Evolutionary conservation across 345 rosid species (phyloP).

Genomic region (Bruguiera parviflora): DNA sequence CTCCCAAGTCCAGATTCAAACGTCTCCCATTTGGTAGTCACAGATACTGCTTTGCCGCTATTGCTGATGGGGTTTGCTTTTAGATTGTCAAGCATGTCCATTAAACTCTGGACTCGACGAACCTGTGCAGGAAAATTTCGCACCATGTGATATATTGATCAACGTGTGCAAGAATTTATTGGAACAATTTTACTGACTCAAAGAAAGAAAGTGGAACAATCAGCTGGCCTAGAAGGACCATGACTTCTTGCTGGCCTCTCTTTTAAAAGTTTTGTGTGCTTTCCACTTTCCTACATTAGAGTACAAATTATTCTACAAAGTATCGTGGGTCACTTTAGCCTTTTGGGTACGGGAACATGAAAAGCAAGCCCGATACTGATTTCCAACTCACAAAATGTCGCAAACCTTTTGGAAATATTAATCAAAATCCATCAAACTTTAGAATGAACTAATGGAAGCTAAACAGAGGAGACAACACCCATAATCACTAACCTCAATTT

Average conservation of each 20-base stretch:
- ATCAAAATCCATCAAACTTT: not conserved
- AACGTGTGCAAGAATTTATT: too few relatives aligned
- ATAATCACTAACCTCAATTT: constrained; percentile 36
- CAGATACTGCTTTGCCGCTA: constrained; percentile 22
- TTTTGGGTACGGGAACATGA: constrained; percentile 14
- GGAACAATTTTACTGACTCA: too few relatives aligned
- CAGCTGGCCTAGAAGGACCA: too few relatives aligned
- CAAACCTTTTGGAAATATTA: not conserved
- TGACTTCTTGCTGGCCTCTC: not conserved
- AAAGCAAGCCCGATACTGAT: constrained; percentile 5
- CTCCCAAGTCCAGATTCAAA: constrained; percentile 34
- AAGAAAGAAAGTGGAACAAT: too few relatives aligned
- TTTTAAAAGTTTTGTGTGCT: not conserved
- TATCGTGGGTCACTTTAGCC: not conserved
- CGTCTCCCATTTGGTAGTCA: constrained; percentile 32
- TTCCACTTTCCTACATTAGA: constrained; percentile 25
- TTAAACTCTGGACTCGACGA: constrained; percentile 38
- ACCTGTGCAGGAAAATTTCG: constrained; percentile 23
- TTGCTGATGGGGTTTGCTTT: constrained; percentile 31
- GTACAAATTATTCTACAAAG: constrained; percentile 5
- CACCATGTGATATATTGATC: too few relatives aligned
- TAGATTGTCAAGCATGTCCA: constrained; percentile 37
- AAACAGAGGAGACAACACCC: not conserved
- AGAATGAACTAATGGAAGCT: not conserved
- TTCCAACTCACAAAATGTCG: not conserved